Evolutionary conservation across 192 early-diverging fungal genomes (phyloP).

Genomic region (Podila verticillata): DNA sequence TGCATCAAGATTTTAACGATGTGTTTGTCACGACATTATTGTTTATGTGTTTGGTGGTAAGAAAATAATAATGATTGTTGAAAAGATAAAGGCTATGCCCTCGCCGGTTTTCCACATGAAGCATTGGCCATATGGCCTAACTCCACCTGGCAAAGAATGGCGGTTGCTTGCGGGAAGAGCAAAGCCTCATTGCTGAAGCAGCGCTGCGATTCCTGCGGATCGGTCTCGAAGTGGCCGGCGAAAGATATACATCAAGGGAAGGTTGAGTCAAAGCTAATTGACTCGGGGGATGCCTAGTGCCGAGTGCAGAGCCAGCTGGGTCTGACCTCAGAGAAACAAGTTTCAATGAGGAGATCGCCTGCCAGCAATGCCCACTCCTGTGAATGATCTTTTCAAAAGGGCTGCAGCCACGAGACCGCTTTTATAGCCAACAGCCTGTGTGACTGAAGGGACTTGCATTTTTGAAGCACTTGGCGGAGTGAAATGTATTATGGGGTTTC

Average conservation of each 20-base stretch:
- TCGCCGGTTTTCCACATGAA: conserved; percentile 55
- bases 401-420: not conserved
- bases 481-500: too few relatives aligned
- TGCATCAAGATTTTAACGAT: too few relatives aligned
- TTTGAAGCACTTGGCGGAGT: not conserved
- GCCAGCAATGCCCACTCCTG: conserved; percentile 44
- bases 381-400: not conserved
- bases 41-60: not conserved
- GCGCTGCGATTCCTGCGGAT: conserved; percentile 42
- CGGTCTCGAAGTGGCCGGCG: conserved; percentile 54
- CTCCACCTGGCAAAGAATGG: conserved; percentile 57
- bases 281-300: conserved; percentile 45
- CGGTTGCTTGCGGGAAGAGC: conserved; percentile 46
- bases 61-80: not conserved
- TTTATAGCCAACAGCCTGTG: not conserved
- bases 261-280: conserved; percentile 9
- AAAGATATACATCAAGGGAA: conserved; percentile 52
- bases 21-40: not conserved
- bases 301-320: conserved; percentile 41
- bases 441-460: not conserved
- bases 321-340: conserved; percentile 21
- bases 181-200: not conserved
- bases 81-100: conserved; percentile 21
- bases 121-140: conserved; percentile 53
- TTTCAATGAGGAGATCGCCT: conserved; percentile 16